phyloP scores from a whole-genome alignment of 1,139 yeast species.

The Candida smagusa region DNA sequence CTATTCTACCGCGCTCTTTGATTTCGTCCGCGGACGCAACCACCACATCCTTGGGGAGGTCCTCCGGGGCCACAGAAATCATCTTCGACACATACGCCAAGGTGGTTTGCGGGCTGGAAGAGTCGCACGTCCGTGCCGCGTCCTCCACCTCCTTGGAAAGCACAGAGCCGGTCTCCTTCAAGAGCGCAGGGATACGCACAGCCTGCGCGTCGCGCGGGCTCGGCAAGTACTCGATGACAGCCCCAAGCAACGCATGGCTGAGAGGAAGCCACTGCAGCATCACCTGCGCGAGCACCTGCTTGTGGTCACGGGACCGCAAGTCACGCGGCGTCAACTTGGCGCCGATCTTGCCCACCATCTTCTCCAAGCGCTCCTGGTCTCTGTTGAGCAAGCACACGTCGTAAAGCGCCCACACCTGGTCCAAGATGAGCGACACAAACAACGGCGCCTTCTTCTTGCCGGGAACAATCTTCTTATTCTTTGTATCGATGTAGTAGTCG shows the following conservation, averaged over 20 bases:
- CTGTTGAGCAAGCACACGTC: slow-evolving; percentile 64
- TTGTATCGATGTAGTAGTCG: slow-evolving; percentile 84
- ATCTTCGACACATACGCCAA: slow-evolving; percentile 89
- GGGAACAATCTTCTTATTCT: slow-evolving; percentile 75
- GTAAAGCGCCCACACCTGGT: slow-evolving; percentile 90
- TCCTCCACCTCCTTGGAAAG: slow-evolving; percentile 48
- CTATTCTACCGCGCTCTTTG: slow-evolving; percentile 62
- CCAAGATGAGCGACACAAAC: slow-evolving; percentile 83
- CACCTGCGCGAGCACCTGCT: slow-evolving; percentile 58
- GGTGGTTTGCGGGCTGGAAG: slow-evolving; percentile 48
- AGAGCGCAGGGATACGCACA: slow-evolving; percentile 63
- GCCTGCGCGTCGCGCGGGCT: slow-evolving; percentile 77
- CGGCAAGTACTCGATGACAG: slow-evolving; percentile 83
- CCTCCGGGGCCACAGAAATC: slow-evolving; percentile 77
- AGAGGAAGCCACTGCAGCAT: slow-evolving; percentile 96
- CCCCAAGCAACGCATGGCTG: slow-evolving; percentile 76
- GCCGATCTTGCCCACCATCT: slow-evolving; percentile 68
- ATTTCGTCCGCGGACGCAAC: slow-evolving; percentile 41
- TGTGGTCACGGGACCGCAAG: slow-evolving; percentile 73
- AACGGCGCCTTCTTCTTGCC: slow-evolving; percentile 67
- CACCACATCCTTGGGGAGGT: slow-evolving; percentile 59
- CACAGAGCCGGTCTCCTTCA: slow-evolving; percentile 42
- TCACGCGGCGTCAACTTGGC: slow-evolving; percentile 75
- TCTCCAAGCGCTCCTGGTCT: slow-evolving; percentile 68
- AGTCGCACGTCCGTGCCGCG: slow-evolving; percentile 63